Base-by-base conservation (phyloP, 2,329 filamentous ascomycete genomes). In the Coniochaeta pulveracea region DNA sequence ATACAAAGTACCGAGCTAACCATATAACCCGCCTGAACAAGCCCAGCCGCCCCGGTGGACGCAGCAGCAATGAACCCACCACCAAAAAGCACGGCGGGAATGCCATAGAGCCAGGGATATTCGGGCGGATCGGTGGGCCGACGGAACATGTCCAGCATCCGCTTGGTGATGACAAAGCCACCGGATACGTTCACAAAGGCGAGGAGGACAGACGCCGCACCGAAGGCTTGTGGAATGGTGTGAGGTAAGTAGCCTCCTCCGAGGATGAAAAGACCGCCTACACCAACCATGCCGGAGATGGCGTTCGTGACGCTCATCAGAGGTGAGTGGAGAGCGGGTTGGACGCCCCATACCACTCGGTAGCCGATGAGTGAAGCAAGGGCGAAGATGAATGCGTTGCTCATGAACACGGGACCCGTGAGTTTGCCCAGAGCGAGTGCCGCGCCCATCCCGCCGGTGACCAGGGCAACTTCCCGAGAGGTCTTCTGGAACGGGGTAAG, bases 281-380 rank as follows among this genome's bases (percentile, higher is more conserved):
- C 69, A 37, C 85, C 86, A 19, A 93, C 86, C 80, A 94, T 85
- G 34, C 74, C 85, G 19, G 84, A 91, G 45, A 93, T 93, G 18
- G 86, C 86, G 52, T 94, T 93, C 6, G 86, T 93, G 22, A 93
- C 85, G 44, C 81, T 88, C 86, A 94, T 93, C 5, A 94, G 61
- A 2, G 85, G 86, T 2, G 83, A 89, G 54, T 93, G 86, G 5
- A 94, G 65, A 22, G 85, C 84, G 6, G 85, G 85, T 0, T 66
- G 63, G 10, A 93, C 85, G 34, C 85, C 85, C 85, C 85, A 93
- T 16, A 93, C 83, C 5, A 84, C 84, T 31, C 85, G 74, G 49
- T 94, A 93, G 6, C 85, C 86, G 41, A 93, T 85, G 18, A 94
- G 61, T 46, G 84, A 83, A 30, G 86, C 84, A 28, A 94, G 63